phyloP scores from a whole-genome alignment of 2,329 filamentous ascomycete species.

The Phaeosphaeria sp. region DNA sequence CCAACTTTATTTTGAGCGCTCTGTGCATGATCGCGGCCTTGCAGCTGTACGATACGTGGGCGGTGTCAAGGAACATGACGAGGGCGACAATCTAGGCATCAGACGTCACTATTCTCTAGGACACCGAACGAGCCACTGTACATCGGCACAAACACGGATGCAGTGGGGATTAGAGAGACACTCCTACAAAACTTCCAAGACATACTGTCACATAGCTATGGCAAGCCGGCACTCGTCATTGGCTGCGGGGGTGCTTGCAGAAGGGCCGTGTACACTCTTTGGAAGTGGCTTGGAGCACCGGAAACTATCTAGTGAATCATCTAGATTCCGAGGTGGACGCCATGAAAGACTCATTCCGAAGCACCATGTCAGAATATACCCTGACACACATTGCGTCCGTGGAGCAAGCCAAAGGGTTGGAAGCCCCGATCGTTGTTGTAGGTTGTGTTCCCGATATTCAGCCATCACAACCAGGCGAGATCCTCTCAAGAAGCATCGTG shows the following conservation, averaged over 20 bases:
- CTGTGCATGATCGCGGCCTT: no score
- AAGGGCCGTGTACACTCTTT: slow-evolving; percentile 77
- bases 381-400: slow-evolving; percentile 68
- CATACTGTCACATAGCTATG: slow-evolving; percentile 59
- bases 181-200: slow-evolving; percentile 60
- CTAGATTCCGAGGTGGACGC: slow-evolving; percentile 71
- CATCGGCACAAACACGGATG: slow-evolving; percentile 82
- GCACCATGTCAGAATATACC: slow-evolving; percentile 62
- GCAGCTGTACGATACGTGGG: no score
- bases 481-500: slow-evolving; percentile 63
- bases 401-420: slow-evolving; percentile 64
- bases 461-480: slow-evolving; percentile 69
- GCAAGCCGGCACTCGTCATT: slow-evolving; percentile 73
- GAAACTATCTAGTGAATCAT: slow-evolving; percentile 80
- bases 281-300: slow-evolving; percentile 71
- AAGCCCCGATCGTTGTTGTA: slow-evolving; percentile 70
- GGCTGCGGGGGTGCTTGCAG: slow-evolving; percentile 80
- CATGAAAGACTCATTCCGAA: slow-evolving; percentile 66
- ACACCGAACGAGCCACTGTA: slow-evolving; percentile 46
- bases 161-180: slow-evolving; percentile 76
- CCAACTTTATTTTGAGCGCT: no score
- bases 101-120: no score
- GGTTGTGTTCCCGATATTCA: slow-evolving; percentile 77
- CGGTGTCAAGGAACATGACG: no score
- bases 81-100: no score